Percentiles rank a stretch among this genome's conserved stretches.
Conservation (phyloP, 257 asterid species). For the Penstemon newberryi region DNA sequence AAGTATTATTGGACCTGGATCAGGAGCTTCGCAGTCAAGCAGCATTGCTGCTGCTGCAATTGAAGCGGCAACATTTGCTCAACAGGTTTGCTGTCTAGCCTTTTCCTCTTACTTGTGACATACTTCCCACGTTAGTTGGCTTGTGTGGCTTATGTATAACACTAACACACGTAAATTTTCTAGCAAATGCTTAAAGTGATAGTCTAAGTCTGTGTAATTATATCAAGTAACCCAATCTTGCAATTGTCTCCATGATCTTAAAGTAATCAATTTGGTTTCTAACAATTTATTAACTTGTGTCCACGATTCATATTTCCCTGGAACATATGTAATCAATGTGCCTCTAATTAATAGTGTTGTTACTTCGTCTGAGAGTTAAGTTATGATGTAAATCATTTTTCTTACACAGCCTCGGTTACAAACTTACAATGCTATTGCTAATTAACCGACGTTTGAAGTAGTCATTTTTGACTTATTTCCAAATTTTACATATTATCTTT, state of each 20-base stretch:
- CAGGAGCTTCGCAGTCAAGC: slow-evolving; percentile 88
- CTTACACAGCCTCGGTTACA: slow-evolving; percentile 9
- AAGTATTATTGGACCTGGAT: slow-evolving; percentile 88
- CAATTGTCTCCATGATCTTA: no score
- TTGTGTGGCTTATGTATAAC: no score
- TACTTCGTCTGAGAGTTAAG: background rate
- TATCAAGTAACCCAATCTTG: no score
- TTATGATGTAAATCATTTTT: background rate
- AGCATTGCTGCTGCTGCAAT: slow-evolving; percentile 99
- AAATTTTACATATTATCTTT: background rate
- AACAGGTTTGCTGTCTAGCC: slow-evolving; percentile 63
- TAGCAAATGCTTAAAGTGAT: no score
- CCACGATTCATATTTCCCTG: background rate
- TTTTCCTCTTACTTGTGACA: slow-evolving; percentile 21
- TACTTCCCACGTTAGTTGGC: background rate
- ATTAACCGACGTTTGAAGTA: slow-evolving; percentile 9
- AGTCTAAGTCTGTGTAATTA: no score
- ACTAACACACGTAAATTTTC: no score
- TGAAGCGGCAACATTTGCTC: slow-evolving; percentile 99
- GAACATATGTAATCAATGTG: background rate
- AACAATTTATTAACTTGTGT: background rate
- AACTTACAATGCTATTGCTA: slow-evolving; percentile 3
- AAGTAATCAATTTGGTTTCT: no score
- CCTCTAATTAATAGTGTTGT: background rate
- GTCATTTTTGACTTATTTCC: background rate